Evolutionary conservation across 2,329 filamentous ascomycete species (phyloP), one percentile per base, ranked within the genome.

Genomic region (Mariannaea sp.): DNA sequence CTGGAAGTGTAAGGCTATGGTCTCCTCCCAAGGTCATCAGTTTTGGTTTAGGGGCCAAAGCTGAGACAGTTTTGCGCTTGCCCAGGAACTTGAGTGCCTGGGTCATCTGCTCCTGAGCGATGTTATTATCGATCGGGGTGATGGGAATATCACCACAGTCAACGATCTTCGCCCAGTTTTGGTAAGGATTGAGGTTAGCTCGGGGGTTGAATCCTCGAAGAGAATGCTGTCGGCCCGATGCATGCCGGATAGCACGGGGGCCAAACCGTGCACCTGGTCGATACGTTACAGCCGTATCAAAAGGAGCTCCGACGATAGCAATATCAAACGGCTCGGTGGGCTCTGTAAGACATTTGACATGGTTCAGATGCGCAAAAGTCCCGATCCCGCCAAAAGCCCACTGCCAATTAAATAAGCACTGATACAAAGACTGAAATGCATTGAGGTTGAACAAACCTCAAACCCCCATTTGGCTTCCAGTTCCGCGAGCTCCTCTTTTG

Each of bases 71-170:
- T 7, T 8, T 9, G 1, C 44, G 44, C 33, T 47, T 22, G 32
- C 13, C 30, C 1, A 47, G 82, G 70, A 91, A 87, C 1, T 80
- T 73, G 70, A 88, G 92, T 0, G 88, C 89, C 62, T 85, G 82
- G 16, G 81, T 87, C 89, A 95, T 93, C 72, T 95, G 90, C 10
- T 77, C 75, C 49, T 92, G 75, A 0, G 90, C 90, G 2, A 93
- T 75, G 0, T 77, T 82, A 69, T 94, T 94, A 74, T 95, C 90
- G 62, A 93, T 86, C 0, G 90, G 90, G 0, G 86, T 88, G 56
- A 92, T 79, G 10, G 90, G 90, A 55, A 94, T 90, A 69, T 95
- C 90, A 39, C 90, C 90, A 70, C 90, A 95, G 75, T 95, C 90
- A 32, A 92, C 75, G 53, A 94, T 82, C 33, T 77, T 84, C 1